Evolutionary conservation across 305 asterid genomes (phyloP).

Genomic region (Solanum hybrid): DNA sequence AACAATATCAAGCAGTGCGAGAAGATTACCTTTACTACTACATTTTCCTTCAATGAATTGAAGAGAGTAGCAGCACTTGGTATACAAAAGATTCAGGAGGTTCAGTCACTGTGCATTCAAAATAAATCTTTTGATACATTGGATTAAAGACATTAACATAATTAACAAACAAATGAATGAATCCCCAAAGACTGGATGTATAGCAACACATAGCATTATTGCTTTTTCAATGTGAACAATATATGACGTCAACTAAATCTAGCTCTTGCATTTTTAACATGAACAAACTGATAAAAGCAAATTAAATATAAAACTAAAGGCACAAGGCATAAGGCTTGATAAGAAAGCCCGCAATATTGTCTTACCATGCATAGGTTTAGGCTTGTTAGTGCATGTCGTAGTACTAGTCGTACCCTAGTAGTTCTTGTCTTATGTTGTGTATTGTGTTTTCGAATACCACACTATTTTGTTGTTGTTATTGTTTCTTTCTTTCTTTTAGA

Average conservation of each 20-base stretch:
- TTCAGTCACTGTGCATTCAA: neutral
- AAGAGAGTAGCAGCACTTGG: neutral
- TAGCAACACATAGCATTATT: neutral
- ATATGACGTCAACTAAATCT: neutral
- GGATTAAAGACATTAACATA: neutral
- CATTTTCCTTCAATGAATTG: neutral
- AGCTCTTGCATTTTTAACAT: neutral
- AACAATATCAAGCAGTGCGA: slow-evolving; percentile 3
- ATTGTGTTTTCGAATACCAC: neutral
- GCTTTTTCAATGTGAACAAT: neutral
- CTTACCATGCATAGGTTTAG: neutral
- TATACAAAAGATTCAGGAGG: neutral
- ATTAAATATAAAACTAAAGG: neutral
- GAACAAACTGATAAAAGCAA: neutral
- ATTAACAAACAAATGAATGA: neutral
- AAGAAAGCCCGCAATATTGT: neutral
- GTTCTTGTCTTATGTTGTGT: neutral
- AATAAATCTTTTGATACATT: neutral
- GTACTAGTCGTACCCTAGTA: neutral
- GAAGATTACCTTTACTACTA: neutral
- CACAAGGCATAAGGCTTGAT: neutral
- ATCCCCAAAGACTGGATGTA: neutral
- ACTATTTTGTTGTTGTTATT: neutral
- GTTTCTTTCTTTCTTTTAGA: neutral
- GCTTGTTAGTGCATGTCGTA: neutral